Percentiles rank a stretch among this genome's conserved stretches.
Evolutionary conservation across 345 rosid species (phyloP).

Genomic region (Bruguiera gymnorhiza): DNA sequence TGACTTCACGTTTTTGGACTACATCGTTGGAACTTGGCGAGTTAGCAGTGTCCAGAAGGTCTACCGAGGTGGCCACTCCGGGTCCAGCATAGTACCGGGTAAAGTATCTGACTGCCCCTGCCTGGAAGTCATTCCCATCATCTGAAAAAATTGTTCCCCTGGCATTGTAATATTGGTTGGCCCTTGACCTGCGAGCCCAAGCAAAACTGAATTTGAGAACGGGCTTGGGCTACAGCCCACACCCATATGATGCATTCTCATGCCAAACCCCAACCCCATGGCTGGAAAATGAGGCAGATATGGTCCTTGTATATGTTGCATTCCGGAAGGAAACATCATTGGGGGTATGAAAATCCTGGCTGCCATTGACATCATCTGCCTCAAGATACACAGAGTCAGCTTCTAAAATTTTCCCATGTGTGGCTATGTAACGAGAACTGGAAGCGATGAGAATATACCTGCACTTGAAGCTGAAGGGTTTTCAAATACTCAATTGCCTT

Average conservation of each 20-base stretch:
- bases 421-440: background rate
- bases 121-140: slow-evolving; percentile 16
- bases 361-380: slow-evolving; percentile 63
- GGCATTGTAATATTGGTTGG: slow-evolving; percentile 21
- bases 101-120: too few species aligned
- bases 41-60: slow-evolving; percentile 19
- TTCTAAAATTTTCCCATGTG: background rate
- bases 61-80: slow-evolving; percentile 12
- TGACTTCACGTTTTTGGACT: slow-evolving; percentile 2
- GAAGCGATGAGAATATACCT: slow-evolving; percentile 37
- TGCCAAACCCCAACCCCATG: slow-evolving; percentile 27
- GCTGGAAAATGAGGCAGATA: slow-evolving; percentile 28
- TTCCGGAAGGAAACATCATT: slow-evolving; percentile 35
- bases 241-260: slow-evolving; percentile 35
- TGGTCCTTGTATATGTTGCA: slow-evolving; percentile 36
- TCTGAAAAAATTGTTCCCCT: slow-evolving; percentile 19
- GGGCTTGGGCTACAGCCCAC: slow-evolving; percentile 23
- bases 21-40: slow-evolving; percentile 17
- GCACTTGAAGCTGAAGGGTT: slow-evolving; percentile 69
- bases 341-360: slow-evolving; percentile 35
- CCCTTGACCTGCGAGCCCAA: slow-evolving; percentile 27
- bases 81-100: too few species aligned
- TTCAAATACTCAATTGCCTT: slow-evolving; percentile 62
- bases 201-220: slow-evolving; percentile 26
- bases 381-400: slow-evolving; percentile 1